These are phyloP conservation scores for Penstemon eatonii DNA, from an alignment of 257 asterid genomes.

Conservation along the genomic window DNA sequence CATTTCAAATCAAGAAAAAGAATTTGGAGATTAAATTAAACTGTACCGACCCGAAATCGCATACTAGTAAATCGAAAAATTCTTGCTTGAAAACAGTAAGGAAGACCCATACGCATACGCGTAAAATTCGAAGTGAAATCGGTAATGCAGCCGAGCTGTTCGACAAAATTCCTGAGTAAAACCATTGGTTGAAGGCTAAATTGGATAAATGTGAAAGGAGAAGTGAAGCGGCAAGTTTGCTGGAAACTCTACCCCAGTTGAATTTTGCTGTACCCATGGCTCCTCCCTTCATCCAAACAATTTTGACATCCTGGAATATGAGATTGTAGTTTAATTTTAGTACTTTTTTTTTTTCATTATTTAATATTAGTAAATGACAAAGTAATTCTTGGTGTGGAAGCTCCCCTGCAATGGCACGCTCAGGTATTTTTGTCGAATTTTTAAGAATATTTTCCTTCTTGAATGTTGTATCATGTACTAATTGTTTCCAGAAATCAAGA, in stretches of 20 bases:
- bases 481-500: conserved; percentile 41
- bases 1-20: too few relatives aligned
- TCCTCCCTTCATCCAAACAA: conserved; percentile 87
- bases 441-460: not conserved
- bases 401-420: conserved; percentile 85
- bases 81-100: too few relatives aligned
- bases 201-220: conserved; percentile 38
- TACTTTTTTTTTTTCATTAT: not conserved
- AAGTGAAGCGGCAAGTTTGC: conserved; percentile 43
- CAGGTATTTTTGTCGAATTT: conserved; percentile 45
- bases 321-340: not conserved
- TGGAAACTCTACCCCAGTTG: conserved; percentile 79
- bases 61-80: too few relatives aligned
- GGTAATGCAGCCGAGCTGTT: not conserved
- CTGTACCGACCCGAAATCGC: too few relatives aligned
- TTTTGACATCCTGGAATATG: conserved; percentile 26
- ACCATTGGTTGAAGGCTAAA: conserved; percentile 23
- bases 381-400: conserved; percentile 68
- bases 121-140: too few relatives aligned
- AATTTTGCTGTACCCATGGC: conserved; percentile 80
- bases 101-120: too few relatives aligned
- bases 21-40: too few relatives aligned
- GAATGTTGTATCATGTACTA: conserved; percentile 27
- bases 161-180: not conserved
- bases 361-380: not conserved